Evolutionary conservation across 805 yeast species (phyloP).

Genomic region (Cyberlindnera americana): DNA sequence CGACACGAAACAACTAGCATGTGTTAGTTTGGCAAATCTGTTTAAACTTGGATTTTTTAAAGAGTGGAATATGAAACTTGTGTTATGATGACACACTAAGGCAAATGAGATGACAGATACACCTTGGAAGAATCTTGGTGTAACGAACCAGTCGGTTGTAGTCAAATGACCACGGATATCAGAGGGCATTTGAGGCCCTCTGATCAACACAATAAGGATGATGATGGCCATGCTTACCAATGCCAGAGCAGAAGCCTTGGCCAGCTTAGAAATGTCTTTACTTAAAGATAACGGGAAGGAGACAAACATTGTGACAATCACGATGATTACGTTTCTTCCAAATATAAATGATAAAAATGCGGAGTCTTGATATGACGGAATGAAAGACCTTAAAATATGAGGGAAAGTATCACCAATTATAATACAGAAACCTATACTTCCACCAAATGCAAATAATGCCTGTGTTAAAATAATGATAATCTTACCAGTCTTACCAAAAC

Average conservation of each 20-base stretch:
- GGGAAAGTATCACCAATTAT: conserved; percentile 95
- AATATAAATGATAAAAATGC: conserved; percentile 51
- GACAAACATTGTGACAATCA: conserved; percentile 62
- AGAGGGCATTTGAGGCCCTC: conserved; percentile 62
- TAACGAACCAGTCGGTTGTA: conserved; percentile 46
- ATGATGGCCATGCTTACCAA: conserved; percentile 79
- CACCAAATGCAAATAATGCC: conserved; percentile 90
- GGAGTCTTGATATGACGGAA: conserved; percentile 39
- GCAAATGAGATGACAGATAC: conserved; percentile 94
- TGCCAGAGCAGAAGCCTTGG: conserved; percentile 85
- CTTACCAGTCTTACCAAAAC: conserved; percentile 75
- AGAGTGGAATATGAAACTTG: conserved; percentile 85
- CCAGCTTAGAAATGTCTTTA: conserved; percentile 77
- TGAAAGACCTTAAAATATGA: conserved; percentile 69
- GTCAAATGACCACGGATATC: conserved; percentile 48
- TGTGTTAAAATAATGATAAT: conserved; percentile 67
- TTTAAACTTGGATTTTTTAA: conserved; percentile 71
- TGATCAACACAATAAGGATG: conserved; percentile 63
- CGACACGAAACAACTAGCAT: conserved; percentile 76
- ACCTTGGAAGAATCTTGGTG: conserved; percentile 75
- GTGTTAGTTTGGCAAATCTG: conserved; percentile 74
- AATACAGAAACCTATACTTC: conserved; percentile 89
- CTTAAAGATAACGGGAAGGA: conserved; percentile 82
- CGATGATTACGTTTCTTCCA: conserved; percentile 66
- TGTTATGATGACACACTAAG: conserved; percentile 92